These are phyloP conservation scores for Elongisporangium anandrum DNA, from an alignment of 352 stramenopile genomes.

Conservation along the genomic window DNA sequence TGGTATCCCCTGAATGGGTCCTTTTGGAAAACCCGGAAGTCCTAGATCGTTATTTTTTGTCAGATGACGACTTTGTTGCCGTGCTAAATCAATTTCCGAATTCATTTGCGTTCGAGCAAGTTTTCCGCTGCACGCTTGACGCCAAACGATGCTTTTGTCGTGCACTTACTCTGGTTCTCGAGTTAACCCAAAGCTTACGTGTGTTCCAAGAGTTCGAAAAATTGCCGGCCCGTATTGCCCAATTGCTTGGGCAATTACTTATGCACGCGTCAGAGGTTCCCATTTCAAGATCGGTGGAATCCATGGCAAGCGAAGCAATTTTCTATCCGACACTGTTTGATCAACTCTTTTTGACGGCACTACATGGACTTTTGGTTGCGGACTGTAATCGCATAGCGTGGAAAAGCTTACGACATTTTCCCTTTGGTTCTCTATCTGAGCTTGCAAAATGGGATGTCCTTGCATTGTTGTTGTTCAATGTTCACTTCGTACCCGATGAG, in stretches of 20 bases:
- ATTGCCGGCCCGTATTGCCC: slow-evolving; percentile 59
- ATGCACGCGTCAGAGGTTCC: slow-evolving; percentile 49
- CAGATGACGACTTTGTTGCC: slow-evolving; percentile 80
- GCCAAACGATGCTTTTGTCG: slow-evolving; percentile 79
- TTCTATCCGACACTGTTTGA: slow-evolving; percentile 83
- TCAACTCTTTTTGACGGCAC: slow-evolving; percentile 77
- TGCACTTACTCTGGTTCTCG: slow-evolving; percentile 65
- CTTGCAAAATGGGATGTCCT: slow-evolving; percentile 82
- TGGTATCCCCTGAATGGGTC: slow-evolving; percentile 73
- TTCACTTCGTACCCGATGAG: slow-evolving; percentile 47
- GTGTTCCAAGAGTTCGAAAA: slow-evolving; percentile 84
- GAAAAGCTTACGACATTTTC: slow-evolving; percentile 62
- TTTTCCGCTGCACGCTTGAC: slow-evolving; percentile 64
- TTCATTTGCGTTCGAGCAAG: slow-evolving; percentile 71
- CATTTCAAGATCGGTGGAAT: slow-evolving; percentile 28
- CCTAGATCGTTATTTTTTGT: slow-evolving; percentile 75
- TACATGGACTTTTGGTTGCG: slow-evolving; percentile 61
- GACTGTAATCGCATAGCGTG: slow-evolving; percentile 82
- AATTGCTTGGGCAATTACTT: slow-evolving; percentile 64
- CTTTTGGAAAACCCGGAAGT: slow-evolving; percentile 80
- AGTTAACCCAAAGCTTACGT: slow-evolving; percentile 65
- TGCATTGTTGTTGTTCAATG: slow-evolving; percentile 67
- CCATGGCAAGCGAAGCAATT: slow-evolving; percentile 17
- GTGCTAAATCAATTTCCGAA: slow-evolving; percentile 86
- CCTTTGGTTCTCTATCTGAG: slow-evolving; percentile 68